Evolutionary conservation across 2,329 filamentous ascomycete genomes (phyloP).

Genomic region (Microsporum audouinii): DNA sequence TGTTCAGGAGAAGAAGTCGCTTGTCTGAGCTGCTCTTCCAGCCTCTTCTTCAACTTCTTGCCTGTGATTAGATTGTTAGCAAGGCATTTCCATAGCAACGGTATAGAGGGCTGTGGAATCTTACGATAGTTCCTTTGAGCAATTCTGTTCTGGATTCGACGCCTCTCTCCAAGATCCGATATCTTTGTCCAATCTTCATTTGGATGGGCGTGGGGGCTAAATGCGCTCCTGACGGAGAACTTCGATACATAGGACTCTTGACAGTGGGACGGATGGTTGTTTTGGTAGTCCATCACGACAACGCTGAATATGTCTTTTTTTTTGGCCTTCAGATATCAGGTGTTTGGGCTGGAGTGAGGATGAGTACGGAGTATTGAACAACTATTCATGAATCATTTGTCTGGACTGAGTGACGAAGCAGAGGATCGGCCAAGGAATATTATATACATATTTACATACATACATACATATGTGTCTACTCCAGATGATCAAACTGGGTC

Average conservation of each 20-base stretch:
- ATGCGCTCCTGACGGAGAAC: slow-evolving; percentile 85
- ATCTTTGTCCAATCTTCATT: slow-evolving; percentile 99
- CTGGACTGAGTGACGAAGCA: background rate
- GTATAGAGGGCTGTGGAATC: background rate
- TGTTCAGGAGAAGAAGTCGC: slow-evolving; percentile 47
- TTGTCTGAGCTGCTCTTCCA: slow-evolving; percentile 53
- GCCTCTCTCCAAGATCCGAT: slow-evolving; percentile 62
- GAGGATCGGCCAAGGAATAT: background rate
- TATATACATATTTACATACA: background rate
- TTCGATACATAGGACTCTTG: slow-evolving; percentile 31
- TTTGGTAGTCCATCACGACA: background rate
- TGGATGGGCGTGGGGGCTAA: slow-evolving; percentile 85
- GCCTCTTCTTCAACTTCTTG: slow-evolving; percentile 57
- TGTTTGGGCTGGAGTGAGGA: background rate
- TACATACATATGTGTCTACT: background rate
- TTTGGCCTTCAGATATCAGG: background rate
- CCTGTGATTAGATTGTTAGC: slow-evolving; percentile 27
- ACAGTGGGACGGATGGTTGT: background rate
- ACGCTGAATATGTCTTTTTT: background rate
- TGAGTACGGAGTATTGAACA: background rate
- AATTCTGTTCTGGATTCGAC: slow-evolving; percentile 6
- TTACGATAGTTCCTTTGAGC: slow-evolving; percentile 7
- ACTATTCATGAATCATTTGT: background rate
- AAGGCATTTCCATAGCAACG: background rate
- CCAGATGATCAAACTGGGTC: background rate